Evolutionary conservation across 2,329 filamentous ascomycete species (phyloP), one percentile per base, ranked within the genome.

Genomic region (Sclerotinia borealis): DNA sequence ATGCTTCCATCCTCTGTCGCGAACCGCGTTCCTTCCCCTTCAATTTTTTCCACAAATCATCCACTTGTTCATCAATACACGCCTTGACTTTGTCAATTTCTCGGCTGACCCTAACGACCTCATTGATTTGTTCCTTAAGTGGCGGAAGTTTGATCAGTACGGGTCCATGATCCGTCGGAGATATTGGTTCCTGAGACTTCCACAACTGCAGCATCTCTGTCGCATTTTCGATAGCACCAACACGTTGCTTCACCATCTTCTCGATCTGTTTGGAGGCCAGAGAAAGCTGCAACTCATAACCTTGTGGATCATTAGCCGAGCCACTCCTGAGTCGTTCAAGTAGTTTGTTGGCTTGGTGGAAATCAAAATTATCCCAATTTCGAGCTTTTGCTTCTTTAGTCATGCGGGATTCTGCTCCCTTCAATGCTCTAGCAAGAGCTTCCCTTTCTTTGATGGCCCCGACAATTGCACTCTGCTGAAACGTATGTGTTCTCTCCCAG

Each of bases 251-350:
- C 7, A 17, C 4, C n/a, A 25, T 34, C n/a, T n/a, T n/a, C n/a
- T n/a, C n/a, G n/a, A n/a, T n/a, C n/a, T n/a, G n/a, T n/a, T n/a
- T n/a, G n/a, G n/a, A n/a, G n/a, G n/a, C n/a, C n/a, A n/a, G n/a
- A n/a, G 11, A 22, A 7, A 56, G 29, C 8, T 1, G 15, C 11
- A 10, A 3, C 19, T 56, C 54, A 34, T 45, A 45, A 7, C 54
- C 29, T 13, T 22, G 7, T 6, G 13, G 2, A 17, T 22, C 10
- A 13, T 8, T 10, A 25, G 2, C 4, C 1, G 7, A 0, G 10
- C 19, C 17, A 45, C 19, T n/a, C n/a, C n/a, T 19, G 3, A 56
- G 15, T 34, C 27, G 29, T 25, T 34, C 17, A 4, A 55, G n/a
- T 4, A 56, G 8, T 8, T 45, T 2, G 27, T 34, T 22, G 4